Evolutionary conservation across 2,329 filamentous ascomycete species (phyloP), one percentile per base, ranked within the genome.

Genomic region (Madurella fahalii): DNA sequence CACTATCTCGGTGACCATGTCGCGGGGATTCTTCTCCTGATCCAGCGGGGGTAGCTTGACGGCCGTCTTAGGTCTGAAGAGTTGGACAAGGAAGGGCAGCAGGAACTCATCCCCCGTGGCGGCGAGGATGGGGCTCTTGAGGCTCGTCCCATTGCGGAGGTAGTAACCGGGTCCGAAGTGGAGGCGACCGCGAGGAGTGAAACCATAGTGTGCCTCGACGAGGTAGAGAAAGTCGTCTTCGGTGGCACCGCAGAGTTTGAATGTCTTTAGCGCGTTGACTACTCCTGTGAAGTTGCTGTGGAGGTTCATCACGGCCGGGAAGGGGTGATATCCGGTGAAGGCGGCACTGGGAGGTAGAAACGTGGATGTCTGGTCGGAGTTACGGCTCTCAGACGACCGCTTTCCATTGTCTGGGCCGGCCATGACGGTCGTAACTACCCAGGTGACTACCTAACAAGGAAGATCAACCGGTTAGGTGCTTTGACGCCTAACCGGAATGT

Each of bases 111-210:
- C 50, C 37, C 58, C 58, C 2, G 50, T 45, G 15, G 58, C 54
- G 9, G 58, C 52, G 17, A 59, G 49, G 12, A 59, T 50, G 17
- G 55, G 46, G n/a, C 43, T 47, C 31, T 45, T 42, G 37, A 34
- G 30, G n/a, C 18, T 41, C 16, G 49, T 53, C 1, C 58, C 58
- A 44, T 58, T 56, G 39, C 50, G 58, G 1, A 59, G 55, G 46
- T 58, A 58, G 48, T 44, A 50, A 9, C 58, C 58, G n/a, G 45
- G 58, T 32, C 50, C 49, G 31, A 56, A 58, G 34, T 52, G 12
- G 39, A 59, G 55, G 13, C 55, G 55, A 2, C 52, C 55, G 4
- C 58, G 25, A 0, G 52, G 20, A 8, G 55, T 58, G 30, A 45
- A 53, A 4, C 58, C 55, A 17, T 46, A 20, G 31, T 55, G 55